Conservation (phyloP, 75 land plant genomes). For the Selaginella moellendorffii region DNA sequence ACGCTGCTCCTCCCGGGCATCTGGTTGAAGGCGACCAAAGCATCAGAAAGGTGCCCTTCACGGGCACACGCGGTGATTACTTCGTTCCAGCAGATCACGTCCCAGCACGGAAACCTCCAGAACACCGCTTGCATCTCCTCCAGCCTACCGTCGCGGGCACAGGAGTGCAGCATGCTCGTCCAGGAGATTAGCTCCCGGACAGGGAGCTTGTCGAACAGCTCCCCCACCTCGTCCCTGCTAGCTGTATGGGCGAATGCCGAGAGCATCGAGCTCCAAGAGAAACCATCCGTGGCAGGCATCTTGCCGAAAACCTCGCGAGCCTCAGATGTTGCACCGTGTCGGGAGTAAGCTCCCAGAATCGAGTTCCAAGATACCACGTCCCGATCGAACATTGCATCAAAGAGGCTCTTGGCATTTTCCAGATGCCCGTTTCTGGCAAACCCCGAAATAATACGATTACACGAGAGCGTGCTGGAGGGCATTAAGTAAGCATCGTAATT, state of each 20-base stretch:
- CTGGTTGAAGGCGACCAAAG: not conserved
- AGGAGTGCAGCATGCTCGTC: not conserved
- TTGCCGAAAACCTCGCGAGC: not conserved
- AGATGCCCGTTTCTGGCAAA: not conserved
- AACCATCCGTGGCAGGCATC: not conserved
- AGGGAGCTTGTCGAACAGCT: not conserved
- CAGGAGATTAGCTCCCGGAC: not conserved
- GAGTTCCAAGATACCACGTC: not conserved
- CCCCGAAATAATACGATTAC: not conserved
- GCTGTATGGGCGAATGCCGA: not conserved
- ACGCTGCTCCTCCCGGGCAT: not conserved
- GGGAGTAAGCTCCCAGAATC: not conserved
- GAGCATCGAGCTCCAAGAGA: not conserved
- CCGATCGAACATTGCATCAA: not conserved
- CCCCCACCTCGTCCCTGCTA: not conserved
- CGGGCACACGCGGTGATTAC: not conserved
- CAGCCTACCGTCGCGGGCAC: not conserved
- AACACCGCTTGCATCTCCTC: not conserved
- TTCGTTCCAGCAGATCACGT: not conserved
- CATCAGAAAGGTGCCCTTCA: not conserved
- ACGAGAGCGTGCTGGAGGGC: not conserved
- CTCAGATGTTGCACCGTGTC: not conserved
- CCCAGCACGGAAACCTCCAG: not conserved
- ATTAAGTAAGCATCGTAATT: too few species aligned
- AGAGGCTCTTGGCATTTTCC: not conserved